Evolutionary conservation across 2,329 filamentous ascomycete genomes (phyloP).

Genomic region (Ramichloridium luteum): DNA sequence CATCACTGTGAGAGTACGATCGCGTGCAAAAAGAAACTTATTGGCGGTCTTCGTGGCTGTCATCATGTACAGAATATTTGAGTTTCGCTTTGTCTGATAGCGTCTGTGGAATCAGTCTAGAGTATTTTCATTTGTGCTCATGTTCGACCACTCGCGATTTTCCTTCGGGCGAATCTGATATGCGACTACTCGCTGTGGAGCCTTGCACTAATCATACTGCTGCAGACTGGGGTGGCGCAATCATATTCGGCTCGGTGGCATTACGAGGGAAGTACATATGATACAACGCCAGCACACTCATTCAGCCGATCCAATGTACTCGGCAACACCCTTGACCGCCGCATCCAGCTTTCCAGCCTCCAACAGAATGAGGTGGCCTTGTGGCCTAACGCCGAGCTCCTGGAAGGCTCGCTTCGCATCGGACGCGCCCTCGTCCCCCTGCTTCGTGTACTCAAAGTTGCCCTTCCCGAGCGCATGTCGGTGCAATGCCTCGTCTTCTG

Average conservation of each 20-base stretch:
- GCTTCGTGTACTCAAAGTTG: constrained; percentile 66
- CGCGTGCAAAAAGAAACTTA: not conserved
- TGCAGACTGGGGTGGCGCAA: too few relatives aligned
- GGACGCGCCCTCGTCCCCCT: constrained; percentile 62
- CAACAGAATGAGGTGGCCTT: constrained; percentile 76
- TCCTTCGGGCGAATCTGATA: too few relatives aligned
- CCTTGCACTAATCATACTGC: too few relatives aligned
- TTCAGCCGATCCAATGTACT: constrained; percentile 56
- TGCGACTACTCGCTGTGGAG: too few relatives aligned
- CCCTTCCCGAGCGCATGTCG: constrained; percentile 59
- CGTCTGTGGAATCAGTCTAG: not conserved
- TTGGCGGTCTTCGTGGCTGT: not conserved
- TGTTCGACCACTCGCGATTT: too few relatives aligned
- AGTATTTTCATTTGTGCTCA: too few relatives aligned
- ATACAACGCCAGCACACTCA: too few relatives aligned
- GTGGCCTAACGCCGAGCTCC: constrained; percentile 75
- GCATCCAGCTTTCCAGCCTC: constrained; percentile 64
- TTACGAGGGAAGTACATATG: too few relatives aligned
- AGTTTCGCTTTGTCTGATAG: constrained; percentile 1
- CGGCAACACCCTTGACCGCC: constrained; percentile 62
- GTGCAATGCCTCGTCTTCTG: constrained; percentile 83
- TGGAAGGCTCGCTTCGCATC: constrained; percentile 93
- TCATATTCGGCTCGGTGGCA: too few relatives aligned
- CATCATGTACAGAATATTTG: constrained; percentile 1
- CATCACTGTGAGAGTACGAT: too few relatives aligned